Evolutionary conservation across 768 basidiomycete genomes (phyloP), one percentile per base, ranked within the genome.

Genomic region (Ramaria sp.): DNA sequence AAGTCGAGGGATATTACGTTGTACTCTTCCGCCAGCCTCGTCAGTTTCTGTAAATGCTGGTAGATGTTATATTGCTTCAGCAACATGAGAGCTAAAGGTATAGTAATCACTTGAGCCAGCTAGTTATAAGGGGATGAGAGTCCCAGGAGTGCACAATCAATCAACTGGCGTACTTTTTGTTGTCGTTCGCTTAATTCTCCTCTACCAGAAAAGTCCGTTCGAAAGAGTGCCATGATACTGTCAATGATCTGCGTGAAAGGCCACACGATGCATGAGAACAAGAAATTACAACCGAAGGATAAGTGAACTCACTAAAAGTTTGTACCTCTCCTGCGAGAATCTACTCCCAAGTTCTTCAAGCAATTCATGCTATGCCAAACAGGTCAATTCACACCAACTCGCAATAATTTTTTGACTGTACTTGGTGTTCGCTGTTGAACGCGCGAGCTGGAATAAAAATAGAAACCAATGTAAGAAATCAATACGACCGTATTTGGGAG

Each of bases 191-290:
- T 93, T 38, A 96, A 70, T 66, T 96, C 95, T 28, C 94, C 95
- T 72, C 94, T 74, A 20, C 94, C 94, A 3, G 88, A 89, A 66
- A 74, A 98, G 67, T 98, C 94, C 42, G 92, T 88, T 18, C 92
- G 81, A 67, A 98, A 98, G 5, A 95, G 76, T 27, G 94, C 95
- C 90, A 98, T 95, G 57, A 97, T 94, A 61, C 89, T 93, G 65
- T 97, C 95, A 34, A 97, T 79, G 56, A 97, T 92, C 85, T 95
- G 62, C 43, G 39, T 22, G 24, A 50, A 53, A 32, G 24, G 15
- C 34, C 39, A 37, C 20, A 10, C 32, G 34, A 25, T 55, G 22
- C 36, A 68, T 39, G 65, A 49, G 48, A 18, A 7, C 16, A 10
- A 20, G 44, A 22, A 7, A 50, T 7, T 6, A 12, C 34, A 2